Percentiles rank a stretch among this genome's conserved stretches.
phyloP scores from a whole-genome alignment of 139 green algal species.

The Closterium sp. region DNA sequence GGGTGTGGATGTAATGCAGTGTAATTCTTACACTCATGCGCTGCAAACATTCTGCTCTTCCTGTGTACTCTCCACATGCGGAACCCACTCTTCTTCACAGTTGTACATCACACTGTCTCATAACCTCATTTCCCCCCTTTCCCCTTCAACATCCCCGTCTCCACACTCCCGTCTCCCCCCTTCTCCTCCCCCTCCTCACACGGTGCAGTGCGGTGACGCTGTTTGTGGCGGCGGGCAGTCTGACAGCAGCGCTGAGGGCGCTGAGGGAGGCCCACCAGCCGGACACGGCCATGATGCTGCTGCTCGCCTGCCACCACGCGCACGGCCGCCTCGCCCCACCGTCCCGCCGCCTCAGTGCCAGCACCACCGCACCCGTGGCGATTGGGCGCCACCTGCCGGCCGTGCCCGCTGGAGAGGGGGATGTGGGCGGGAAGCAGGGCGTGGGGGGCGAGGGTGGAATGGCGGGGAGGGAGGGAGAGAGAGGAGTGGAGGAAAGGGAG shows the following conservation, averaged over 20 bases:
- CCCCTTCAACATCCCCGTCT: not conserved
- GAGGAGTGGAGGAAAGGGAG: too few relatives aligned
- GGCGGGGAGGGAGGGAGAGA: too few relatives aligned
- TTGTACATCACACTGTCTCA: too few relatives aligned
- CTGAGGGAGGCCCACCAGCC: not conserved
- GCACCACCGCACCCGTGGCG: not conserved
- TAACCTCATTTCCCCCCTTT: not conserved
- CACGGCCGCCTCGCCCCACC: not conserved
- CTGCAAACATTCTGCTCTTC: too few relatives aligned
- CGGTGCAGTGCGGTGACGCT: not conserved
- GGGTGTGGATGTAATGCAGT: too few relatives aligned
- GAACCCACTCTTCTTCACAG: too few relatives aligned
- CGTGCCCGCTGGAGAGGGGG: not conserved
- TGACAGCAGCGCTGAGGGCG: not conserved
- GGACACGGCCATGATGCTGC: not conserved
- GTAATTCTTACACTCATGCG: too few relatives aligned
- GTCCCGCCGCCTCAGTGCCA: not conserved
- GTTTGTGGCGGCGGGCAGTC: not conserved
- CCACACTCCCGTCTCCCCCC: not conserved
- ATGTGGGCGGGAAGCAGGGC: not conserved
- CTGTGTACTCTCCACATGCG: too few relatives aligned
- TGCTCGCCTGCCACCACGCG: not conserved
- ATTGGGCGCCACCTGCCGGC: not conserved
- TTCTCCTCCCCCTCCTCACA: too few relatives aligned
- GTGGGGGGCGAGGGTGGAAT: not conserved